These are phyloP conservation scores for Rhodotorula diobovata DNA, from an alignment of 768 basidiomycete genomes.

Conservation along the genomic window DNA sequence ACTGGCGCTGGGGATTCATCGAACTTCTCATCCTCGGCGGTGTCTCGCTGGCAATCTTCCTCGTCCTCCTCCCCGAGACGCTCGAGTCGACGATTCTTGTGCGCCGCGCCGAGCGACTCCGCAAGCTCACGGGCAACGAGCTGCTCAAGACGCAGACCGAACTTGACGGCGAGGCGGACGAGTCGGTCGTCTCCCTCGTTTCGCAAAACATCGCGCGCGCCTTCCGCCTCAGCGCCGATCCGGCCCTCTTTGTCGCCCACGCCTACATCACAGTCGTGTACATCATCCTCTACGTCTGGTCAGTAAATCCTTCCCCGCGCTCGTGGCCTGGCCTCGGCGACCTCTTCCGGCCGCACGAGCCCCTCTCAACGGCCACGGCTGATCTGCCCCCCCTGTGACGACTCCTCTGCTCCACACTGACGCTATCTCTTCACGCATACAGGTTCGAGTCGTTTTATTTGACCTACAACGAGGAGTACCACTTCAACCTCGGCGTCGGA, in stretches of 20 bases:
- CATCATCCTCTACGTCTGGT: slow-evolving; percentile 37
- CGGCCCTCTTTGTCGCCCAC: slow-evolving; percentile 45
- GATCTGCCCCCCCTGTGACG: too few species aligned
- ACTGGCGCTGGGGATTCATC: slow-evolving; percentile 39
- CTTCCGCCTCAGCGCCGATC: slow-evolving; percentile 43
- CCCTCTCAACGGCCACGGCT: too few species aligned
- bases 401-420: not conserved
- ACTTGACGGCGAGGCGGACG: slow-evolving; percentile 4
- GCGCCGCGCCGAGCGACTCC: slow-evolving; percentile 47
- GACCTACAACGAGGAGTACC: slow-evolving; percentile 42
- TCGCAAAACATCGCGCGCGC: slow-evolving; percentile 39
- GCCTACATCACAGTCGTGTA: slow-evolving; percentile 44
- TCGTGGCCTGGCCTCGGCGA: slow-evolving; percentile 2
- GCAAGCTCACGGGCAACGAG: slow-evolving; percentile 47
- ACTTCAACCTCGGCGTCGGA: slow-evolving; percentile 36
- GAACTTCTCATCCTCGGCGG: slow-evolving; percentile 46
- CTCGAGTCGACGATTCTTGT: slow-evolving; percentile 46
- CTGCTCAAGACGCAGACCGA: slow-evolving; percentile 36
- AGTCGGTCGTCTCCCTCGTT: not conserved
- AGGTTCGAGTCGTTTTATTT: slow-evolving; percentile 46
- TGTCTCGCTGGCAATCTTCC: slow-evolving; percentile 27
- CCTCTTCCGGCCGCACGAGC: slow-evolving; percentile 18
- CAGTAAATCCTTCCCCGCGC: not conserved
- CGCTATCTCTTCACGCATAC: too few species aligned
- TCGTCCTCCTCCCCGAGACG: slow-evolving; percentile 47